Percentiles rank a stretch among this genome's conserved stretches.
These are phyloP conservation scores for Trichosporon ovoides DNA, from an alignment of 1,284 basidiomycete species.

Conservation along the genomic window DNA sequence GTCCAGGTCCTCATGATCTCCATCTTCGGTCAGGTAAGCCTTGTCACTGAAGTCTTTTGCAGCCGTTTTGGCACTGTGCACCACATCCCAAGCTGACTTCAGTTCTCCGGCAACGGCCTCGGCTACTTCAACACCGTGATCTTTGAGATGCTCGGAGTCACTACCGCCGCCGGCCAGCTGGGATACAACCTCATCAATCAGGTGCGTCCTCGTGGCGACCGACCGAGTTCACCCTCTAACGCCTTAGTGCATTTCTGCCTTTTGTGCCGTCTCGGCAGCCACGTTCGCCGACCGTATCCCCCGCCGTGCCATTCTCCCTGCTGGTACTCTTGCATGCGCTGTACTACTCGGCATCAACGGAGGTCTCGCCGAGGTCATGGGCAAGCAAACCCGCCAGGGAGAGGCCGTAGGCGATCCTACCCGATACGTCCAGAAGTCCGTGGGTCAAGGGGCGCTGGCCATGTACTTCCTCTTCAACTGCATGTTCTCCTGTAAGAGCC, in stretches of 20 bases:
- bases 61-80: slow-evolving; percentile 50
- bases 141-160: slow-evolving; percentile 28
- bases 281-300: slow-evolving; percentile 32
- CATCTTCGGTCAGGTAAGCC: slow-evolving; percentile 50
- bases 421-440: background rate
- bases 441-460: slow-evolving; percentile 16
- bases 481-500: slow-evolving; percentile 14
- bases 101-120: slow-evolving; percentile 53
- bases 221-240: slow-evolving; percentile 19
- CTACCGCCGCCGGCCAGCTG: slow-evolving; percentile 44
- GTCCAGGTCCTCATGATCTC: slow-evolving; percentile 41
- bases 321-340: slow-evolving; percentile 35
- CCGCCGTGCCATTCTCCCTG: slow-evolving; percentile 31
- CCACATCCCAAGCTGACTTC: background rate
- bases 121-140: slow-evolving; percentile 53
- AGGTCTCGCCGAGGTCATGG: slow-evolving; percentile 31
- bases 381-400: slow-evolving; percentile 17
- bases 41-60: slow-evolving; percentile 49
- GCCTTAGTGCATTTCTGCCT: slow-evolving; percentile 50
- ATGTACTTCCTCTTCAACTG: slow-evolving; percentile 47
- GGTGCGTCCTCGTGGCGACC: too few relatives aligned
- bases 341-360: slow-evolving; percentile 36
- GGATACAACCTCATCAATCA: slow-evolving; percentile 57
- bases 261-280: slow-evolving; percentile 51
- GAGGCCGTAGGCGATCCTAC: background rate